These are phyloP conservation scores for Copromyces sp. DNA, from an alignment of 495 filamentous ascomycete species.

Conservation along the genomic window DNA sequence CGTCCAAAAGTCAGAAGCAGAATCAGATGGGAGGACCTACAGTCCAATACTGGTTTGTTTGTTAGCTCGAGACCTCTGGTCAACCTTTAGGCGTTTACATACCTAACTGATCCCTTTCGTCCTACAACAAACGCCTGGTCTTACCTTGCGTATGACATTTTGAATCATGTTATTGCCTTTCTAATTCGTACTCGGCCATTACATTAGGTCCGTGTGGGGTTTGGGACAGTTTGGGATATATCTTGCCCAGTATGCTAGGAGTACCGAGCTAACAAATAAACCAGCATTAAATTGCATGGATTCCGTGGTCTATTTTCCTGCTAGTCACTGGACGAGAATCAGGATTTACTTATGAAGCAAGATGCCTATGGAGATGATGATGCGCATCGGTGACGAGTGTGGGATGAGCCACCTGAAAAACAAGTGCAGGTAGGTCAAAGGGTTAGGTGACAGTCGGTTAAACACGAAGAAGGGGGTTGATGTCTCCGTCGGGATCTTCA, in stretches of 20 bases:
- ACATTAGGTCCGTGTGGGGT: no score
- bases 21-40: not conserved
- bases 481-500: not conserved
- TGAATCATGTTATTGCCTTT: no score
- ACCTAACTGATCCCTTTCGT: no score
- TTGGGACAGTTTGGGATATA: no score
- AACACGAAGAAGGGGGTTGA: not conserved
- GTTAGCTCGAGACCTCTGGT: no score
- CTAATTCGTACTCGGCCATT: no score
- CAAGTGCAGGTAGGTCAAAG: not conserved
- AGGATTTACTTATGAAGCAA: not conserved
- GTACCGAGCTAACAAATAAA: no score
- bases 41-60: no score
- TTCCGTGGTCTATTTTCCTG: not conserved
- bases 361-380: not conserved
- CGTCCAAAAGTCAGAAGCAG: not conserved
- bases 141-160: no score
- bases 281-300: not conserved
- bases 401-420: not conserved
- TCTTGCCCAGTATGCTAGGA: no score
- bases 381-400: not conserved
- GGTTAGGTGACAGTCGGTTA: not conserved
- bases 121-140: no score
- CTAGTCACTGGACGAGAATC: not conserved
- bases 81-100: no score